Conservation (phyloP, 1,284 basidiomycete species). For the Coriolopsis trogii region DNA sequence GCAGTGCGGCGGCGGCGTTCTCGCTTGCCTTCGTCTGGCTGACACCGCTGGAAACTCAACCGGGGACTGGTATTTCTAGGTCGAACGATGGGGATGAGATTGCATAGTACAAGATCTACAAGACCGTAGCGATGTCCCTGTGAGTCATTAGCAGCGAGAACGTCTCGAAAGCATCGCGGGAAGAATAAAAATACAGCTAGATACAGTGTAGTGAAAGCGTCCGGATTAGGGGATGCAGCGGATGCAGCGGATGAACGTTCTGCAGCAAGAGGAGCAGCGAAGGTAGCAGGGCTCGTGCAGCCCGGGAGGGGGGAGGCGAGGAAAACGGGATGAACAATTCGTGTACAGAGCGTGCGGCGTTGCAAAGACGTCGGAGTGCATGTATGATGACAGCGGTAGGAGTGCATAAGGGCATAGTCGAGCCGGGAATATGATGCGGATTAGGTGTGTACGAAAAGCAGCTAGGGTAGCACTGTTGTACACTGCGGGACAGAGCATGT, state of each 20-base stretch:
- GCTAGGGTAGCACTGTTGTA: conserved; percentile 27
- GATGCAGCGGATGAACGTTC: no score
- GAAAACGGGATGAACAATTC: not conserved
- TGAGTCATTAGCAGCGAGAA: conserved; percentile 11
- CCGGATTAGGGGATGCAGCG: conserved; percentile 12
- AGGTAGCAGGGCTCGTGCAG: not conserved
- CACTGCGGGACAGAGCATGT: conserved; percentile 7
- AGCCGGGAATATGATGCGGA: conserved; percentile 18
- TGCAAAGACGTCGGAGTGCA: no score
- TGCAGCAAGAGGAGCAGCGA: not conserved
- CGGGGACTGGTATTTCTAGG: no score
- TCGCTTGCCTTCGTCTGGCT: no score
- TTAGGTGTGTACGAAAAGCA: conserved; percentile 23
- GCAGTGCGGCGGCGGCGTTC: no score
- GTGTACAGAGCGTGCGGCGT: no score
- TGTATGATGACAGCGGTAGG: conserved; percentile 11
- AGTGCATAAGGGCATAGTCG: conserved; percentile 17
- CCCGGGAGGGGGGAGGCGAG: not conserved
- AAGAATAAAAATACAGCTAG: conserved; percentile 17
- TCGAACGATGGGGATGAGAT: conserved; percentile 1
- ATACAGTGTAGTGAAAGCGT: conserved; percentile 18
- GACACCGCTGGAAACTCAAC: no score
- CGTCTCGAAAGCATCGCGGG: conserved; percentile 13
- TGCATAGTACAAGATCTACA: conserved; percentile 19
- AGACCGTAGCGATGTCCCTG: conserved; percentile 2